phyloP scores from a whole-genome alignment of 805 yeast genomes.

The Ogataea polymorpha region DNA sequence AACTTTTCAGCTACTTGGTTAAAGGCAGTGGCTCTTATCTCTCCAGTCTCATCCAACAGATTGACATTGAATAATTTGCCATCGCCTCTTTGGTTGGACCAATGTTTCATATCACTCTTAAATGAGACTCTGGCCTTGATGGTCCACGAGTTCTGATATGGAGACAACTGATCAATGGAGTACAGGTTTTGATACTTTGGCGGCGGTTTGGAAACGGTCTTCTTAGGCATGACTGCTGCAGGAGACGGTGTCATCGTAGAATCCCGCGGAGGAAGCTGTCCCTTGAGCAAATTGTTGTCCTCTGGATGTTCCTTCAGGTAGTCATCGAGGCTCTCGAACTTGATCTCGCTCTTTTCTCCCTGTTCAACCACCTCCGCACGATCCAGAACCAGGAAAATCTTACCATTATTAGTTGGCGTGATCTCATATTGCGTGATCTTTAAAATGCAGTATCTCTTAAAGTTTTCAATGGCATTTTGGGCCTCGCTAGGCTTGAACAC shows the following conservation, averaged over 20 bases:
- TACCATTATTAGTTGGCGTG: constrained; percentile 27
- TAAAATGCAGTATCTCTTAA: constrained; percentile 25
- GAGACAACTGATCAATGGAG: constrained; percentile 85
- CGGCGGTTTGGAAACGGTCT: constrained; percentile 19
- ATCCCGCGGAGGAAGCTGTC: constrained; percentile 10
- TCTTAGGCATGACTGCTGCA: constrained; percentile 13
- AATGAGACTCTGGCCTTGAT: constrained; percentile 88
- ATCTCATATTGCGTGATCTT: constrained; percentile 23
- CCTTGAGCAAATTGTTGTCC: constrained; percentile 36
- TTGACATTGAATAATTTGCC: constrained; percentile 89
- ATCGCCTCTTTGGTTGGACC: constrained; percentile 82
- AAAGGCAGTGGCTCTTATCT: constrained; percentile 93
- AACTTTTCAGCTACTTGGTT: constrained; percentile 80
- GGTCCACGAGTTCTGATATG: constrained; percentile 88
- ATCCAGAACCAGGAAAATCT: constrained; percentile 29
- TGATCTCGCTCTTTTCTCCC: constrained; percentile 31
- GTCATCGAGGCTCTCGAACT: constrained; percentile 41
- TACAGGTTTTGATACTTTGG: constrained; percentile 42
- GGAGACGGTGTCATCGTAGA: constrained; percentile 18
- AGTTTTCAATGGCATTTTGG: constrained; percentile 28
- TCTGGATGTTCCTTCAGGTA: constrained; percentile 59
- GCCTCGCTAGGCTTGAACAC: constrained; percentile 46
- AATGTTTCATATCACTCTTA: constrained; percentile 83
- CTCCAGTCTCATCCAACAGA: constrained; percentile 90
- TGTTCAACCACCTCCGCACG: constrained; percentile 31